Conservation (phyloP, 495 filamentous ascomycete genomes). For the Penicillium chermesinum region DNA sequence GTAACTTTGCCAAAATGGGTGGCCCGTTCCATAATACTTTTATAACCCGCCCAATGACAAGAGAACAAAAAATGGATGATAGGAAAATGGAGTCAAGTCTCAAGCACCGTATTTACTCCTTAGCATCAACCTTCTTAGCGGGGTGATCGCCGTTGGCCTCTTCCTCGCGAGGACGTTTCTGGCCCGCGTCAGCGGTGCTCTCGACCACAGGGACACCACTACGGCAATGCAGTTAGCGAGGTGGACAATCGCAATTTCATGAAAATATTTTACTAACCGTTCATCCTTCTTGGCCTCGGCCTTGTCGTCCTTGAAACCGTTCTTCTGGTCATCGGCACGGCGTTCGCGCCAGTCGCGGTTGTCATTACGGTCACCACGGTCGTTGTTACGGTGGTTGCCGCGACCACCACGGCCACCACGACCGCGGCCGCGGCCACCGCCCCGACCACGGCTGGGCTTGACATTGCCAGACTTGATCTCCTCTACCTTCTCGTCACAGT, state of each 20-base stretch:
- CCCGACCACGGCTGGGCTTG: slow-evolving; percentile 43
- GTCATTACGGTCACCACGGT: slow-evolving; percentile 31
- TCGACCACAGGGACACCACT: slow-evolving; percentile 47
- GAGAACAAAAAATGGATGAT: slow-evolving; percentile 16
- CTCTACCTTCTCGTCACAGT: slow-evolving; percentile 69
- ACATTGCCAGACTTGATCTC: slow-evolving; percentile 72
- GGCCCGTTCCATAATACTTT: slow-evolving; percentile 26
- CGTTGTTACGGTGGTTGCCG: slow-evolving; percentile 24
- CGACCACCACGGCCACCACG: slow-evolving; percentile 28
- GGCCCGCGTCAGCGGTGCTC: slow-evolving; percentile 31
- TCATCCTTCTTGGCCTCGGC: slow-evolving; percentile 41
- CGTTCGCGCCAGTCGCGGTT: slow-evolving; percentile 65
- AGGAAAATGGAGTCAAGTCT: neutral
- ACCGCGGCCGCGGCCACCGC: slow-evolving; percentile 26
- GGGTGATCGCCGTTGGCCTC: slow-evolving; percentile 37
- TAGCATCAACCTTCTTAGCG: slow-evolving; percentile 46
- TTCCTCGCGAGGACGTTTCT: slow-evolving; percentile 48
- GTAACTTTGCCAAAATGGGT: slow-evolving; percentile 9
- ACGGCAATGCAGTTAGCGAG: neutral
- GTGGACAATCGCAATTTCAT: neutral
- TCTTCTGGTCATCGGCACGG: slow-evolving; percentile 59
- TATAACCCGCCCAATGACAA: slow-evolving; percentile 16
- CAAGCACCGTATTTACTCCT: slow-evolving; percentile 30
- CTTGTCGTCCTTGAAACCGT: slow-evolving; percentile 47
- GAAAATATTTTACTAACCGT: slow-evolving; percentile 29